Conservation (phyloP, 306 rosid genomes). For the Vachellia collinsii region DNA sequence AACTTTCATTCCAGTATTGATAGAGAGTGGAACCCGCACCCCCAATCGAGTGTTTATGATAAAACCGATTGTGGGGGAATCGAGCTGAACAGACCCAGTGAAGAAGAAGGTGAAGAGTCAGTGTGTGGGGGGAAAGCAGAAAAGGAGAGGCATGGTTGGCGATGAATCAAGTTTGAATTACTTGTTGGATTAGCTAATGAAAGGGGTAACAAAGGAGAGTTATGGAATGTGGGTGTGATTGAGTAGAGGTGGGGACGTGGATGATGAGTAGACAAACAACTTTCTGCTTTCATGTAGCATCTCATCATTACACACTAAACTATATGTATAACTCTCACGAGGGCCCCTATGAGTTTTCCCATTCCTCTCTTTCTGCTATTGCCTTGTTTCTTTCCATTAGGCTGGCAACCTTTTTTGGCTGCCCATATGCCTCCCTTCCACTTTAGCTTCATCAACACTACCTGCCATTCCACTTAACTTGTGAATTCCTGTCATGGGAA, state of each 20-base stretch:
- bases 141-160: neutral
- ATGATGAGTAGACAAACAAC: constrained; percentile 22
- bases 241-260: constrained; percentile 3
- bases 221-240: constrained; percentile 1
- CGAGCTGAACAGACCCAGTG: no score
- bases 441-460: neutral
- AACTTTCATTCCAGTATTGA: no score
- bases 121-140: neutral
- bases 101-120: neutral
- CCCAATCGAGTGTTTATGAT: no score
- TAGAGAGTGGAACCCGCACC: no score
- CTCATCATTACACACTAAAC: neutral
- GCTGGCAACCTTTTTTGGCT: neutral
- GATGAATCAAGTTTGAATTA: neutral
- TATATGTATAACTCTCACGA: neutral
- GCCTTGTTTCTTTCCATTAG: neutral
- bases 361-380: neutral
- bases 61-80: no score
- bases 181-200: neutral
- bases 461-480: no score
- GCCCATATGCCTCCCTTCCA: neutral
- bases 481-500: no score
- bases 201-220: neutral
- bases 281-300: constrained; percentile 18
- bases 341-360: neutral